Percentiles rank a stretch among this genome's conserved stretches.
phyloP scores from a whole-genome alignment of 1,139 yeast species.

The Chernovozyma aurita region DNA sequence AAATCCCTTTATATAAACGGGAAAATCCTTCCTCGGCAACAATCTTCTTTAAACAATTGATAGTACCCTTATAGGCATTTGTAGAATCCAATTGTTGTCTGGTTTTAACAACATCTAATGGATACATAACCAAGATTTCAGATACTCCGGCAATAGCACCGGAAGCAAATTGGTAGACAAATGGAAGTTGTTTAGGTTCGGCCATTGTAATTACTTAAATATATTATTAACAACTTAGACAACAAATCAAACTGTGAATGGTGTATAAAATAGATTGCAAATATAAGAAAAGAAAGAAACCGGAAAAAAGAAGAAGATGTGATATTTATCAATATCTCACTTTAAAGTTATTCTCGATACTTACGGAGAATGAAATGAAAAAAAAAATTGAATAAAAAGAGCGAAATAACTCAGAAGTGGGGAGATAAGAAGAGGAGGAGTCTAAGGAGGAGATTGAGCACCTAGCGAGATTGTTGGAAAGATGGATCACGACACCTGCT shows the following conservation, averaged over 20 bases:
- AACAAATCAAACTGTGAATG: no score
- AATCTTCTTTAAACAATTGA: constrained; percentile 80
- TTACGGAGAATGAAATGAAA: no score
- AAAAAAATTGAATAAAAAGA: no score
- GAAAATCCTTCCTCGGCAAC: constrained; percentile 80
- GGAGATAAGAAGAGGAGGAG: constrained; percentile 1
- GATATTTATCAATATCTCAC: no score
- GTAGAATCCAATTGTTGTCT: constrained; percentile 84
- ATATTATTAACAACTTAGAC: no score
- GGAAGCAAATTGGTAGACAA: constrained; percentile 82
- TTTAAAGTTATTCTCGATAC: no score
- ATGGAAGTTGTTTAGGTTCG: constrained; percentile 55
- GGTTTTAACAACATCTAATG: constrained; percentile 95
- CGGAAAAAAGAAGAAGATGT: no score
- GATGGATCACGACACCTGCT: no score
- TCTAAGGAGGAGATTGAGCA: no score
- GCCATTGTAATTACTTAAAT: constrained; percentile 18
- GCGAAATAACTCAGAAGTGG: not conserved
- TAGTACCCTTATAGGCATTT: constrained; percentile 72
- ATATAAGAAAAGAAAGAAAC: no score
- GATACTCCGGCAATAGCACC: constrained; percentile 99
- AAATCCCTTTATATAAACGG: constrained; percentile 85
- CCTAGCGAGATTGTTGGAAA: no score
- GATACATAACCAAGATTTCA: constrained; percentile 96
- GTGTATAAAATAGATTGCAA: no score